phyloP scores from a whole-genome alignment of 1,284 basidiomycete species.

The Ceraceosorus guamensis region DNA sequence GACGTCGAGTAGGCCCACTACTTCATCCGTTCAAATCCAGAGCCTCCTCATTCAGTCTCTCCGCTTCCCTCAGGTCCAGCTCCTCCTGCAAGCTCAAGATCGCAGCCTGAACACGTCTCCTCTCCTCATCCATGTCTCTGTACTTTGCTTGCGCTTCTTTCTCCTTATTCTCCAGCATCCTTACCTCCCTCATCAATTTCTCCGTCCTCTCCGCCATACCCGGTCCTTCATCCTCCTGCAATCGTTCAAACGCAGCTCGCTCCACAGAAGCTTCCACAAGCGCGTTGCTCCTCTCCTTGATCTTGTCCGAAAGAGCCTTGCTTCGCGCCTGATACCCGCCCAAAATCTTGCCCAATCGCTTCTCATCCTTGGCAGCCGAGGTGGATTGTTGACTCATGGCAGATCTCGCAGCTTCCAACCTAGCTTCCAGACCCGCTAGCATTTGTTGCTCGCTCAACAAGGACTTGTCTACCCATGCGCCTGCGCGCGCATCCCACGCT shows the following conservation, averaged over 20 bases:
- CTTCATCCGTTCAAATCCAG: conserved; percentile 1
- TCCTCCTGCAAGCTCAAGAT: conserved; percentile 36
- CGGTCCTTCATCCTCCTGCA: conserved; percentile 30
- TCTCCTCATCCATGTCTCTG: conserved; percentile 23
- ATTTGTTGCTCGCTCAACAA: conserved; percentile 59
- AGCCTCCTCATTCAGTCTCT: conserved; percentile 19
- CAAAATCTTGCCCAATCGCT: conserved; percentile 76
- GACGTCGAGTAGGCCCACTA: too few species aligned
- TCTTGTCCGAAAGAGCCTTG: conserved; percentile 58
- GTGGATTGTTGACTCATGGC: conserved; percentile 73
- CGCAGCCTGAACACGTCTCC: conserved; percentile 22
- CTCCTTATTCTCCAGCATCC: conserved; percentile 24
- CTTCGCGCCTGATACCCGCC: conserved; percentile 84
- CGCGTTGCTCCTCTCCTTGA: conserved; percentile 17
- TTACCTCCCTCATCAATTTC: conserved; percentile 31
- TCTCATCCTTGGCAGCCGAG: conserved; percentile 78
- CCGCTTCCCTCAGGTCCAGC: conserved; percentile 43
- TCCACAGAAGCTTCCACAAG: conserved; percentile 23
- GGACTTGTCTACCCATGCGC: conserved; percentile 63
- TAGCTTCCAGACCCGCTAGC: conserved; percentile 59
- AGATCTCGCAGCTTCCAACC: conserved; percentile 63
- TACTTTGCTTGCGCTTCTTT: conserved; percentile 29
- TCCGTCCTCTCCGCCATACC: conserved; percentile 31
- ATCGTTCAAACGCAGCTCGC: conserved; percentile 27
- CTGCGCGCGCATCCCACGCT: conserved; percentile 58